Percentiles rank a stretch among this genome's conserved stretches.
Evolutionary conservation across 1,284 basidiomycete genomes (phyloP).

Genomic region (Cutaneotrichosporon dermatis): DNA sequence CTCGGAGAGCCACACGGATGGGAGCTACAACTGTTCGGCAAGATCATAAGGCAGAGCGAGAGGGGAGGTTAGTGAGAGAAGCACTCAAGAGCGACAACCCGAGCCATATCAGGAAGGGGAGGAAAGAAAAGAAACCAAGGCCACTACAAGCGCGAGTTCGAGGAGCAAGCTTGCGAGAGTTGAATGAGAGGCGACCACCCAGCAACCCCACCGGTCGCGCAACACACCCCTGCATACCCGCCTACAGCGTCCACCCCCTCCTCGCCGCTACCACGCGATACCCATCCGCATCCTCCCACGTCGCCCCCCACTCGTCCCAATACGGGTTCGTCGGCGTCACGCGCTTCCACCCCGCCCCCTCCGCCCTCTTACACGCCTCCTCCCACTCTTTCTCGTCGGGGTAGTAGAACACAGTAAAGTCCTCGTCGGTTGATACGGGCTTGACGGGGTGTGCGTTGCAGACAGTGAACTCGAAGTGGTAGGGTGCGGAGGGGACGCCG

Average conservation of each 20-base stretch:
- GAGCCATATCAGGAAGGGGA: too few species aligned
- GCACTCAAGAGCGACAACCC: too few species aligned
- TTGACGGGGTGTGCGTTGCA: background rate
- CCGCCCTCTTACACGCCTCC: background rate
- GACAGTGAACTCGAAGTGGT: slow-evolving; percentile 13
- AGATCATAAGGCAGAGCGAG: too few species aligned
- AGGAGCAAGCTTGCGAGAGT: too few species aligned
- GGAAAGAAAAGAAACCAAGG: too few species aligned
- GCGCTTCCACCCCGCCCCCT: background rate
- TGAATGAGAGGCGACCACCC: too few species aligned
- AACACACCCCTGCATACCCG: background rate
- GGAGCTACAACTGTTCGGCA: too few species aligned
- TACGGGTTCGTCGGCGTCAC: slow-evolving; percentile 10
- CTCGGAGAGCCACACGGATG: too few species aligned
- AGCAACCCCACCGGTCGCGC: too few species aligned
- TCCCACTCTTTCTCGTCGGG: slow-evolving; percentile 6
- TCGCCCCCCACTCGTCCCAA: slow-evolving; percentile 11
- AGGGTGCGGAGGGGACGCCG: slow-evolving; percentile 1
- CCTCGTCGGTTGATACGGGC: slow-evolving; percentile 9
- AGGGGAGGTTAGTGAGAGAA: too few species aligned
- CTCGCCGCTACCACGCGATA: slow-evolving; percentile 12
- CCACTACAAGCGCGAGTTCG: too few species aligned
- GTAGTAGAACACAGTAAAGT: slow-evolving; percentile 14
- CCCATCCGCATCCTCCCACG: slow-evolving; percentile 12
- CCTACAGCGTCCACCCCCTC: background rate